Evolutionary conservation across 2,329 filamentous ascomycete genomes (phyloP).

Genomic region (Immersiporthe knoxdaviesiana): DNA sequence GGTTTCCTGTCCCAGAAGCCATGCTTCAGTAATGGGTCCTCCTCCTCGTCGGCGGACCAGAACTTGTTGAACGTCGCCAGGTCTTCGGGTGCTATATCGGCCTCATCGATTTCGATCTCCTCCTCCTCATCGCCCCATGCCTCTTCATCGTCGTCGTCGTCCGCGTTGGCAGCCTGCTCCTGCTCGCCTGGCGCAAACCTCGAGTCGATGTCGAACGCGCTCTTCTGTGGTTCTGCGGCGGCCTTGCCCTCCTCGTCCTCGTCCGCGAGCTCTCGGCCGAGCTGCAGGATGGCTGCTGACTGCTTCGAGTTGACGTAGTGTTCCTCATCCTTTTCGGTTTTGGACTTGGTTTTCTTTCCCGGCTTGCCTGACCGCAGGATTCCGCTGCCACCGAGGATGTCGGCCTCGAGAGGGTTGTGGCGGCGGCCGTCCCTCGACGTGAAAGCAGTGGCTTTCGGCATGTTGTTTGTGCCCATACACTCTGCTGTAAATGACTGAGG

Average conservation of each 20-base stretch:
- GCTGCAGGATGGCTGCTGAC: constrained; percentile 84
- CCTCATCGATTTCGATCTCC: constrained; percentile 59
- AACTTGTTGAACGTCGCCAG: constrained; percentile 91
- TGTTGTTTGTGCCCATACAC: constrained; percentile 43
- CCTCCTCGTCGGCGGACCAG: constrained; percentile 70
- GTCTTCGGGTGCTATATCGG: constrained; percentile 87
- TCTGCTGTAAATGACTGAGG: background rate
- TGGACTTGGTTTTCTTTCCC: constrained; percentile 61
- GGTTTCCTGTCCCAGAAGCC: constrained; percentile 50
- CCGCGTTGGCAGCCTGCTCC: constrained; percentile 50
- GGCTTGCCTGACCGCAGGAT: constrained; percentile 56
- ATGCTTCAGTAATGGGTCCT: constrained; percentile 73
- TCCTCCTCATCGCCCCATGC: constrained; percentile 83
- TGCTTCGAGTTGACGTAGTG: constrained; percentile 85
- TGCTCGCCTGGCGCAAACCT: constrained; percentile 63
- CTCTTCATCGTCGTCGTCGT: constrained; percentile 63
- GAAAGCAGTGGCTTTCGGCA: constrained; percentile 78
- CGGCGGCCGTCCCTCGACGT: constrained; percentile 65
- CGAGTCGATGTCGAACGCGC: constrained; percentile 81
- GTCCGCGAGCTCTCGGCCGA: constrained; percentile 85
- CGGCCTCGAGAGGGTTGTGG: constrained; percentile 90
- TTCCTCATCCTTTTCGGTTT: constrained; percentile 72
- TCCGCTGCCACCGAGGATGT: constrained; percentile 69
- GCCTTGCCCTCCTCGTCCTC: constrained; percentile 66
- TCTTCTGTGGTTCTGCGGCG: constrained; percentile 48